A percentile compares a stretch with the other conserved stretches of the same genome.
Conservation (phyloP, 306 rosid species). For the Prunus fruticosa region DNA sequence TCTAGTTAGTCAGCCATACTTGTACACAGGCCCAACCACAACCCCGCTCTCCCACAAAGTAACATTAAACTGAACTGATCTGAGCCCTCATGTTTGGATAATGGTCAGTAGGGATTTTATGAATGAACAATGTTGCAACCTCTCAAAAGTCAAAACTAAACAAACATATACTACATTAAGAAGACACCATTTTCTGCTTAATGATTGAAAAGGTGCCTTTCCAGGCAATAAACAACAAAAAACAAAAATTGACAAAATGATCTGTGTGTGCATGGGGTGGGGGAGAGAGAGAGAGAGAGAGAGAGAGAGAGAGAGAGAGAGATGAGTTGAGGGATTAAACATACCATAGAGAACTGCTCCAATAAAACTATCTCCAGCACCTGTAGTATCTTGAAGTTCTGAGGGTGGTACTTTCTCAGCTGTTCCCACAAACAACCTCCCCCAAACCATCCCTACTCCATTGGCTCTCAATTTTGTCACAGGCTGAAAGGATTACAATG, state of each 20-base stretch:
- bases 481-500: constrained; percentile 47
- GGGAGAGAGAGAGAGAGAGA: too few relatives aligned
- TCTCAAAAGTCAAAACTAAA: background rate
- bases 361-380: constrained; percentile 97
- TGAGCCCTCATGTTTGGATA: background rate
- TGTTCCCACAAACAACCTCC: constrained; percentile 74
- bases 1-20: too few relatives aligned
- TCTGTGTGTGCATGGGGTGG: background rate
- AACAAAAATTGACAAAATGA: background rate
- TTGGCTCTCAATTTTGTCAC: constrained; percentile 70
- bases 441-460: constrained; percentile 69
- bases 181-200: background rate
- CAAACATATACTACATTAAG: too few relatives aligned
- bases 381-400: constrained; percentile 88
- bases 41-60: background rate
- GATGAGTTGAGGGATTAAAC: background rate
- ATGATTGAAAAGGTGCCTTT: background rate
- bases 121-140: background rate
- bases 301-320: too few relatives aligned
- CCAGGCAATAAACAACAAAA: background rate
- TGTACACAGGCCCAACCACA: background rate
- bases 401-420: constrained; percentile 79
- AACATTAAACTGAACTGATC: background rate
- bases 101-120: background rate
- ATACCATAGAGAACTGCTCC: constrained; percentile 92